Conservation (phyloP, 441 rosid genomes). For the California macrophylla region DNA sequence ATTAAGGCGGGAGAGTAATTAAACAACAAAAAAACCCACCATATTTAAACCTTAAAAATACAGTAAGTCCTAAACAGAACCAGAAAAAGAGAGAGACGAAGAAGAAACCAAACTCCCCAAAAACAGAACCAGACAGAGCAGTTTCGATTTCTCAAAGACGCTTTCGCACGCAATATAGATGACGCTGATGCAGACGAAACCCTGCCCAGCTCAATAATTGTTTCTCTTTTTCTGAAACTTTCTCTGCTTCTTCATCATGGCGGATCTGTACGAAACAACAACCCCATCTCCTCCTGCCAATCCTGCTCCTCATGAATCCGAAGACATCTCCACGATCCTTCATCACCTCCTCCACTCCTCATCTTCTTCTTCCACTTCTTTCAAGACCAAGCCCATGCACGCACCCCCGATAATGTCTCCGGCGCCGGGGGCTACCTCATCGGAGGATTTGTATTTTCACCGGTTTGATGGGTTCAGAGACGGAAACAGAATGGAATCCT, state of each 20-base stretch:
- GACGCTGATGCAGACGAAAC: background rate
- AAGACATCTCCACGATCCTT: conserved; percentile 50
- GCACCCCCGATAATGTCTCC: conserved; percentile 6
- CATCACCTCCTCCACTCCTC: conserved; percentile 41
- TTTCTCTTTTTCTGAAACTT: background rate
- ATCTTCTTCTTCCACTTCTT: conserved; percentile 29
- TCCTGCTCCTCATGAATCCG: conserved; percentile 29
- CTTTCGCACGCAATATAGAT: background rate
- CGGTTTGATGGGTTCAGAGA: conserved; percentile 15
- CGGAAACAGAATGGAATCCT: background rate
- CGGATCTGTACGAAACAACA: conserved; percentile 1
- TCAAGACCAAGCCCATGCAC: conserved; percentile 21
- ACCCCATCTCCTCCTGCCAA: conserved; percentile 3
- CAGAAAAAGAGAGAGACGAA: background rate
- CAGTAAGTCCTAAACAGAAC: background rate
- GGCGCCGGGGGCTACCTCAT: conserved; percentile 9
- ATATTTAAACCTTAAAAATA: background rate
- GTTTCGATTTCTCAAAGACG: background rate
- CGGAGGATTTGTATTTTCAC: conserved; percentile 18
- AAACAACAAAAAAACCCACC: conserved; percentile 2
- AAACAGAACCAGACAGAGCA: background rate
- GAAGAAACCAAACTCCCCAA: background rate
- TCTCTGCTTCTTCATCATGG: background rate
- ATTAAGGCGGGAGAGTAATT: conserved; percentile 52
- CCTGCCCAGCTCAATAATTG: background rate